Evolutionary conservation across 345 rosid genomes (phyloP).

Genomic region (Lagerstroemia speciosa): DNA sequence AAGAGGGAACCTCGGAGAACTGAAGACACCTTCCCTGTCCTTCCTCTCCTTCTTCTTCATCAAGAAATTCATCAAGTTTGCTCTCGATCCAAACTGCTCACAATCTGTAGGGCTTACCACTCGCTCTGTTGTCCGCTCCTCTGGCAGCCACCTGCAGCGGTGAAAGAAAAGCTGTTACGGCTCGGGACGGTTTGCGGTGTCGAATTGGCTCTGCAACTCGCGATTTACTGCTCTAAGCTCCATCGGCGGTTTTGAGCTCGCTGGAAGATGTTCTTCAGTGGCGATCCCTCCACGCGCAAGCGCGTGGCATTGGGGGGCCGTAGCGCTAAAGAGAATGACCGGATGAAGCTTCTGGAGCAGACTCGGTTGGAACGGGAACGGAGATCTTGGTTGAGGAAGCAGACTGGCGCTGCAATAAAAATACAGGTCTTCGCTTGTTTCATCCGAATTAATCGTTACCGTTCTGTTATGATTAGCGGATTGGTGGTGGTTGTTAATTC

Average conservation of each 20-base stretch:
- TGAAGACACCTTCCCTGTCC: no score
- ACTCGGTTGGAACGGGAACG: constrained; percentile 88
- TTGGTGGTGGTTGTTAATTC: neutral
- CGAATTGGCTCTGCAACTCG: neutral
- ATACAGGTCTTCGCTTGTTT: constrained; percentile 50
- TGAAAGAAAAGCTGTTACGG: neutral
- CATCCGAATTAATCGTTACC: neutral
- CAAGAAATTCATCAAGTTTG: neutral
- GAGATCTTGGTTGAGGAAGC: constrained; percentile 59
- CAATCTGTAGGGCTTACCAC: neutral
- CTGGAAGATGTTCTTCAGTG: constrained; percentile 67
- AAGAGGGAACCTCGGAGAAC: no score
- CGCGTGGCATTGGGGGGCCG: constrained; percentile 98
- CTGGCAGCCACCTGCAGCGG: neutral
- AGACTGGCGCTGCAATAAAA: constrained; percentile 65
- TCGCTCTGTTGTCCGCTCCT: neutral
- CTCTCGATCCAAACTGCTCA: neutral
- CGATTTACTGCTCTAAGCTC: neutral
- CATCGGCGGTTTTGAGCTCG: neutral
- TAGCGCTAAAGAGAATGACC: constrained; percentile 91
- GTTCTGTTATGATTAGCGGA: neutral
- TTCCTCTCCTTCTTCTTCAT: no score
- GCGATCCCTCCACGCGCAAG: constrained; percentile 88
- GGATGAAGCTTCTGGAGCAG: constrained; percentile 90
- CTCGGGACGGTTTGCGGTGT: neutral